A percentile compares a stretch with the other conserved stretches of the same genome.
These are phyloP conservation scores for Zygosaccharomyces pseudobailii DNA, from an alignment of 1,139 yeast genomes.

Conservation along the genomic window DNA sequence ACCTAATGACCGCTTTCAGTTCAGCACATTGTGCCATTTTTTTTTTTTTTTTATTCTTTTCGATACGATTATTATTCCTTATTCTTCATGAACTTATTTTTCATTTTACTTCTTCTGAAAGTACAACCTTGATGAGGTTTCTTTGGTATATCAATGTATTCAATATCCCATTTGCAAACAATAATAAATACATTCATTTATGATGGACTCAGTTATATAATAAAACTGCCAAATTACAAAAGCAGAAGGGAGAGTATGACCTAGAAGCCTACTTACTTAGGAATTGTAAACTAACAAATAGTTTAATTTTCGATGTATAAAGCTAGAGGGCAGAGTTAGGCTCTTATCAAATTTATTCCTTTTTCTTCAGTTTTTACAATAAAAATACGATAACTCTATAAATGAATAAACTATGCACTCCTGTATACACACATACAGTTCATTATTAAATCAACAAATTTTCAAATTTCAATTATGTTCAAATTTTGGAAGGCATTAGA, in stretches of 20 bases:
- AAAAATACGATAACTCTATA: too few relatives aligned
- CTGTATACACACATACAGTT: too few relatives aligned
- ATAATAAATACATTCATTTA: background rate
- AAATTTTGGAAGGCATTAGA: too few relatives aligned
- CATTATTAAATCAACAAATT: too few relatives aligned
- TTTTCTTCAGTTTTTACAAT: too few relatives aligned
- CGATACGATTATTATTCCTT: background rate
- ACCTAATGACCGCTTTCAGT: background rate
- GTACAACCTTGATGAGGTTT: background rate
- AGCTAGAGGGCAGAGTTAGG: too few relatives aligned
- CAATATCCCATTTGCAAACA: conserved; percentile 1
- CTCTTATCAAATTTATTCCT: too few relatives aligned
- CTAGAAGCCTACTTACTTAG: too few relatives aligned
- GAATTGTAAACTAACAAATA: too few relatives aligned
- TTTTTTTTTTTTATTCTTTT: background rate
- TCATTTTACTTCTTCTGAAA: background rate
- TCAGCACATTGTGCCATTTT: background rate
- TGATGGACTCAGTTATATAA: background rate
- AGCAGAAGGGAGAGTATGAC: background rate
- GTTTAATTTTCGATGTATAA: too few relatives aligned
- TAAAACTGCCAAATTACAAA: background rate
- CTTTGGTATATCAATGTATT: conserved; percentile 1
- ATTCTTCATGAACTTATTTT: background rate
- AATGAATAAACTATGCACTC: too few relatives aligned
- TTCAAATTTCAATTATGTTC: too few relatives aligned